Conservation (phyloP, 805 yeast species). For the Wickerhamiella qilinensis region DNA sequence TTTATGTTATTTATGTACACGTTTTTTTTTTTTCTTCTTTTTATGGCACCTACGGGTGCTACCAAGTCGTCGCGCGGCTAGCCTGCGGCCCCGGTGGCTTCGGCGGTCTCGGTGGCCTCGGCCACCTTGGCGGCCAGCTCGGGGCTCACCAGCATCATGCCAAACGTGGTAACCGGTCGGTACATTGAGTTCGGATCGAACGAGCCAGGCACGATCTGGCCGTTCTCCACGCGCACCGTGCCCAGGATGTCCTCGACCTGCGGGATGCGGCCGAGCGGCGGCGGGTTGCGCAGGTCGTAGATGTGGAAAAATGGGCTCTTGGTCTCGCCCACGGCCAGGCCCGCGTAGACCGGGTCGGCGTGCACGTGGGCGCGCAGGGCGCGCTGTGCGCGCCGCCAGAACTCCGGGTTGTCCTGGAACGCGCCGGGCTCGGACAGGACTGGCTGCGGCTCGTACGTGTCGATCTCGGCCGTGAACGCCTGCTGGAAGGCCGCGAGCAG, state of each 20-base stretch:
- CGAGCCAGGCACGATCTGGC: conserved; percentile 36
- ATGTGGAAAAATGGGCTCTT: conserved; percentile 47
- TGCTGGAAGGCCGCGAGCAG: conserved; percentile 6
- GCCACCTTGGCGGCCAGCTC: conserved; percentile 28
- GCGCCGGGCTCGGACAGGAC: conserved; percentile 8
- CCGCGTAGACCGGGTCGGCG: conserved; percentile 15
- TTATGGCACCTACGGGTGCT: neutral
- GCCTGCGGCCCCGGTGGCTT: too few species aligned
- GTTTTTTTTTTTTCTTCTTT: neutral
- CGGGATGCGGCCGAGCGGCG: conserved; percentile 49
- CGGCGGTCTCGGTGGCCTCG: conserved; percentile 6
- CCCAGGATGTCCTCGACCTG: conserved; percentile 59
- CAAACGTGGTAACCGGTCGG: conserved; percentile 33
- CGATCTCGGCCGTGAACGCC: conserved; percentile 10
- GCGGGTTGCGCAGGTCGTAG: conserved; percentile 50
- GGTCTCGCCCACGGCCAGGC: conserved; percentile 22
- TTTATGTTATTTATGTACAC: neutral
- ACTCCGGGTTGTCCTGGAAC: conserved; percentile 13
- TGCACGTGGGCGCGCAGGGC: conserved; percentile 16
- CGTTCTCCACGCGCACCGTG: conserved; percentile 44
- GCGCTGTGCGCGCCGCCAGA: conserved; percentile 13
- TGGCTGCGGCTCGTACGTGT: conserved; percentile 11
- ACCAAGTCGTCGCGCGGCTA: too few species aligned
- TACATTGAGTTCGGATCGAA: conserved; percentile 48
- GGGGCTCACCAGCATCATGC: conserved; percentile 38